phyloP scores from a whole-genome alignment of 192 early-diverging fungal species.

The Mortierella claussenii region DNA sequence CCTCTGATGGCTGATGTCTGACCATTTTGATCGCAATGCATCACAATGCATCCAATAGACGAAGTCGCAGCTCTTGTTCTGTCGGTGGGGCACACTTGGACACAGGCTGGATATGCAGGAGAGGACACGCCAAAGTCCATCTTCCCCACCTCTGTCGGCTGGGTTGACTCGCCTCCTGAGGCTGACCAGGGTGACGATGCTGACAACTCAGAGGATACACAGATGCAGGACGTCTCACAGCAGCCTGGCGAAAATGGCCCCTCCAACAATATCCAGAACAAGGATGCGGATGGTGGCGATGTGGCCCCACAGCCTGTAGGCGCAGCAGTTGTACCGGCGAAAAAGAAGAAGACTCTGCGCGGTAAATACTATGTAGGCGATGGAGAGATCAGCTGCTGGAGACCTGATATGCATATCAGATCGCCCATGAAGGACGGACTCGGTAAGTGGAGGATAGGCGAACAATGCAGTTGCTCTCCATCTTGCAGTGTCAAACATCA shows the following conservation, averaged over 20 bases:
- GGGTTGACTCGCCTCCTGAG: conserved; percentile 56
- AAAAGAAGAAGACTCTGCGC: conserved; percentile 38
- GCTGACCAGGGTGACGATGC: conserved; percentile 48
- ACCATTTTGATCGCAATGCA: too few relatives aligned
- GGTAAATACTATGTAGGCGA: conserved; percentile 79
- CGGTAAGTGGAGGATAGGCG: conserved; percentile 65
- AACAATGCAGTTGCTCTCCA: too few relatives aligned
- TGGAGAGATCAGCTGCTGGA: conserved; percentile 74
- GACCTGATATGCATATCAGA: conserved; percentile 82
- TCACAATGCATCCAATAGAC: conserved; percentile 73
- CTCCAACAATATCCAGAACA: conserved; percentile 37
- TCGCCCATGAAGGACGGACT: conserved; percentile 90
- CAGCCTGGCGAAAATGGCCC: conserved; percentile 35
- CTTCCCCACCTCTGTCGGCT: conserved; percentile 85
- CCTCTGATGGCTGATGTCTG: too few relatives aligned
- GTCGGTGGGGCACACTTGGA: conserved; percentile 89
- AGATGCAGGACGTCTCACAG: conserved; percentile 45
- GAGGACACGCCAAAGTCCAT: conserved; percentile 93
- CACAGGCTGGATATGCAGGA: conserved; percentile 96
- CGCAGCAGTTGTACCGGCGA: conserved; percentile 19
- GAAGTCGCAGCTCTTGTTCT: conserved; percentile 95
- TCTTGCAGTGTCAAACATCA: too few relatives aligned
- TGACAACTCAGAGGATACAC: conserved; percentile 50
- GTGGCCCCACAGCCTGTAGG: conserved; percentile 32
- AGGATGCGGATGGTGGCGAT: conserved; percentile 55